Evolutionary conservation across 345 rosid species (phyloP).

Genomic region (Leavenworthia alabamica): DNA sequence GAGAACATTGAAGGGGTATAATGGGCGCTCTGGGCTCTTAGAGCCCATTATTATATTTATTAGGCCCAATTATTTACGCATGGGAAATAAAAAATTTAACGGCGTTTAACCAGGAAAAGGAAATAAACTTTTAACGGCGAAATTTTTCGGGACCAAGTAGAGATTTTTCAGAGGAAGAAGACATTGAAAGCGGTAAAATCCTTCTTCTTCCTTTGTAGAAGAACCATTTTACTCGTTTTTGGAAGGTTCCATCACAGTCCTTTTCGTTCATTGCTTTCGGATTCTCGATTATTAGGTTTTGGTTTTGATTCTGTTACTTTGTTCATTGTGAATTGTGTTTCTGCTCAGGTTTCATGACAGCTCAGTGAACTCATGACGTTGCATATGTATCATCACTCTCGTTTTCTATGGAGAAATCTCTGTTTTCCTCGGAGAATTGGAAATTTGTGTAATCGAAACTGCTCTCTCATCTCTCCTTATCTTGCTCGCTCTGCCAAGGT

Average conservation of each 20-base stretch:
- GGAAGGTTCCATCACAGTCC: constrained; percentile 5
- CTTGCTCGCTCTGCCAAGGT: constrained; percentile 20
- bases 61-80: background rate
- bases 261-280: background rate
- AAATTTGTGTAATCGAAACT: constrained; percentile 7
- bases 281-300: background rate
- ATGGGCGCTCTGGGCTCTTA: background rate
- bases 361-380: constrained; percentile 19
- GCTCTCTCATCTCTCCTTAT: constrained; percentile 12
- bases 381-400: constrained; percentile 23
- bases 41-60: background rate
- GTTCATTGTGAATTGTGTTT: background rate
- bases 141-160: background rate
- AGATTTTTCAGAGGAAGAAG: background rate
- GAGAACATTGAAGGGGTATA: background rate
- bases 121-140: background rate
- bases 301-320: background rate
- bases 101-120: too few relatives aligned
- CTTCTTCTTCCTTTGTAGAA: background rate
- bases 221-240: background rate
- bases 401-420: constrained; percentile 21
- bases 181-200: constrained; percentile 14
- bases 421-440: background rate
- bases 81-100: background rate
- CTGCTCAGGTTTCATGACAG: constrained; percentile 10